Evolutionary conservation across 83 land plant genomes (phyloP).

Genomic region (Picea abies): DNA sequence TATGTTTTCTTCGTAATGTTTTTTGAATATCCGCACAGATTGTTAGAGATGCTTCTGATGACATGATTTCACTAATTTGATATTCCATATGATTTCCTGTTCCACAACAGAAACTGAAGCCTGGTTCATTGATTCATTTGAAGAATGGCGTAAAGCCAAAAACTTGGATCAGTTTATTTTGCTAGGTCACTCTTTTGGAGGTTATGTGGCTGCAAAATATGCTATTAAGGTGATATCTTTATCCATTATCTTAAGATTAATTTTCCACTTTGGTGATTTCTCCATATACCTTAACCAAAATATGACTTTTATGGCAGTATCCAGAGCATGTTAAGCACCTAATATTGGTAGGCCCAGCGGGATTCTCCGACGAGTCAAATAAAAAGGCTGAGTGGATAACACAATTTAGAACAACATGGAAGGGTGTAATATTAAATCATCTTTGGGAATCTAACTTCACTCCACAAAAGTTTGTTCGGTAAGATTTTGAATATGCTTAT

Average conservation of each 20-base stretch:
- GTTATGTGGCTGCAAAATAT: constrained; percentile 97
- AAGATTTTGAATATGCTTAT: constrained; percentile 4
- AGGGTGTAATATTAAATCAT: constrained; percentile 80
- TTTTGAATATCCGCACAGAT: not conserved
- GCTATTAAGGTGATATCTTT: constrained; percentile 79
- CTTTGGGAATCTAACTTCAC: constrained; percentile 98
- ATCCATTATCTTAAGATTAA: not conserved
- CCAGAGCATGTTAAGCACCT: constrained; percentile 95
- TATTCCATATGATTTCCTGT: not conserved
- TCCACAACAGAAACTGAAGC: constrained; percentile 88
- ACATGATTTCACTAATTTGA: not conserved
- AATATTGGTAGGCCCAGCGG: constrained; percentile 96
- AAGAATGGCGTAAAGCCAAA: constrained; percentile 98
- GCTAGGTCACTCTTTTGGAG: constrained; percentile 98
- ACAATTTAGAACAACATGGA: constrained; percentile 87
- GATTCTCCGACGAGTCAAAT: constrained; percentile 82
- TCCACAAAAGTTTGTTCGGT: constrained; percentile 88
- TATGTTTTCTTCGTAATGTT: constrained; percentile 7
- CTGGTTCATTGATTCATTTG: constrained; percentile 98
- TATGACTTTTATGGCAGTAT: constrained; percentile 52
- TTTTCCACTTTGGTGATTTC: not conserved
- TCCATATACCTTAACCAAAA: not conserved
- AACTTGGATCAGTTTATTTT: constrained; percentile 90
- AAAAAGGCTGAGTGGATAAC: constrained; percentile 58
- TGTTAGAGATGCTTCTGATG: not conserved